A percentile compares a stretch with the other conserved stretches of the same genome.
phyloP scores from a whole-genome alignment of 768 basidiomycete genomes.

The Crucibulum laeve region DNA sequence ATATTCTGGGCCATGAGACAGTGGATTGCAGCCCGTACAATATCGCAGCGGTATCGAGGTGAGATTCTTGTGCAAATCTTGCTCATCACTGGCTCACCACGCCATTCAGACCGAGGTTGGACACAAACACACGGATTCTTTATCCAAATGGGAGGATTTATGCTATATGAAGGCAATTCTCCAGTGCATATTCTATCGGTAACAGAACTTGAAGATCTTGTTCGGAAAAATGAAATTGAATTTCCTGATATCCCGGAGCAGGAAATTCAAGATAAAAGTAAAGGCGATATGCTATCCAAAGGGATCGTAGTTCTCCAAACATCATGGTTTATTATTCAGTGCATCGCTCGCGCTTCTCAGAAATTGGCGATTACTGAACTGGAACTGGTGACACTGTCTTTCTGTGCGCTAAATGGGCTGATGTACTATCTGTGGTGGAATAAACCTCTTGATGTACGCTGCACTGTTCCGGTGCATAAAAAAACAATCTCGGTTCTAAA shows the following conservation, averaged over 20 bases:
- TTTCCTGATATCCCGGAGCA: background rate
- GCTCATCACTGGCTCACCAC: too few relatives aligned
- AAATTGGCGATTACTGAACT: background rate
- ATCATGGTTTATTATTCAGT: background rate
- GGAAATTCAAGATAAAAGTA: constrained; percentile 2
- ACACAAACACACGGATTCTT: constrained; percentile 1
- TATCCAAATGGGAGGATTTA: constrained; percentile 5
- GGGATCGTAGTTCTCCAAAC: background rate
- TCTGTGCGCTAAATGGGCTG: background rate
- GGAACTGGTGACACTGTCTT: background rate
- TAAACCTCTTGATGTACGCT: background rate
- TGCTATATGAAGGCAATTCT: background rate
- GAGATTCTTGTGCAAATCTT: too few relatives aligned
- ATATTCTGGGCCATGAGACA: too few relatives aligned
- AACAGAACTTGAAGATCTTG: background rate
- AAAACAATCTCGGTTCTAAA: too few relatives aligned
- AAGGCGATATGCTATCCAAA: background rate
- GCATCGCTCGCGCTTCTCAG: background rate
- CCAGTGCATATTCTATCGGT: background rate
- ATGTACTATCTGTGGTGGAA: background rate
- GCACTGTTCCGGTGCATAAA: background rate
- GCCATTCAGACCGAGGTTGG: too few relatives aligned
- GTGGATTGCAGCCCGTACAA: too few relatives aligned
- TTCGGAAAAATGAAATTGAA: background rate
- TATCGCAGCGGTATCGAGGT: too few relatives aligned